Conservation (phyloP, 306 rosid species). For the Prunus campanulata region DNA sequence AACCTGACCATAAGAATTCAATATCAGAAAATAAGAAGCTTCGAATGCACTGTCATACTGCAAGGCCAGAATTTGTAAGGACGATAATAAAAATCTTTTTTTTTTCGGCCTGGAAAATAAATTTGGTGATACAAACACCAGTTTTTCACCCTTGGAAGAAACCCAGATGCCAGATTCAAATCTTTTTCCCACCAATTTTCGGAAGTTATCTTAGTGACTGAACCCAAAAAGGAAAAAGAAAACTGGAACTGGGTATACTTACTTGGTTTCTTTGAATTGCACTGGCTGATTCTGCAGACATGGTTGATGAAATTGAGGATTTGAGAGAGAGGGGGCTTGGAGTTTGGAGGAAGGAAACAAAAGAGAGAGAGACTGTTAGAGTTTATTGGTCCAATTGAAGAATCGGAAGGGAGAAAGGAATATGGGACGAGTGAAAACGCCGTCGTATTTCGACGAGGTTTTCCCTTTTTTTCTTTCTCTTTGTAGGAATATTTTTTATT, state of each 20-base stretch:
- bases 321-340: background rate
- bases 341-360: background rate
- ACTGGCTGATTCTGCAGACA: slow-evolving; percentile 88
- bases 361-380: background rate
- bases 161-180: slow-evolving; percentile 23
- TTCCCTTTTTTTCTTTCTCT: background rate
- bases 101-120: background rate
- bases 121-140: background rate
- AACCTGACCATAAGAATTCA: slow-evolving; percentile 48
- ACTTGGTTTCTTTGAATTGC: slow-evolving; percentile 78
- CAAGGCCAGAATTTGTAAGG: background rate
- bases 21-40: slow-evolving; percentile 15
- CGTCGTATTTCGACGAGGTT: background rate
- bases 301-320: slow-evolving; percentile 28
- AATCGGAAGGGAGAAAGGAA: background rate
- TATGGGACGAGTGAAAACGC: background rate
- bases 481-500: too few relatives aligned
- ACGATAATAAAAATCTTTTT: too few relatives aligned
- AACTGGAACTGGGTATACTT: slow-evolving; percentile 27
- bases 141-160: slow-evolving; percentile 4
- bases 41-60: background rate
- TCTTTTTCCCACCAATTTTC: background rate
- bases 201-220: background rate
- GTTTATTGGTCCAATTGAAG: background rate
- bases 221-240: background rate